Evolutionary conservation across 108 stramenopile species (phyloP), one percentile per base, ranked within the genome.

Genomic region (Nitzschia palea): DNA sequence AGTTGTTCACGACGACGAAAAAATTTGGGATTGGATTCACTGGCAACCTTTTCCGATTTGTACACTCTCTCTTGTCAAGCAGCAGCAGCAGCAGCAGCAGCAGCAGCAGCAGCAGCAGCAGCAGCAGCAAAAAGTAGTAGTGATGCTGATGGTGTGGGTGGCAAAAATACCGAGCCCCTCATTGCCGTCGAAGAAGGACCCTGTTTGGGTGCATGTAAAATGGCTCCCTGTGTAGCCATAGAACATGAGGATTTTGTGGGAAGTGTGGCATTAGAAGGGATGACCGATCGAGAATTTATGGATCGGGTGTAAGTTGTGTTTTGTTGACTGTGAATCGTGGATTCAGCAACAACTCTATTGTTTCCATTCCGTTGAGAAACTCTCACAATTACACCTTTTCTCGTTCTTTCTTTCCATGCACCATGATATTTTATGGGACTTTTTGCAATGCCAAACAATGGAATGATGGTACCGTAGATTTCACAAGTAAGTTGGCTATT

Each of bases 211-310:
- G 73, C 83, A 1, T 93, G 91, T 60, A 77, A 88, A 52, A 44
- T 73, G 27, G 91, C 77, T 5, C 91, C 91, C 10, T 93, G 91
- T 70, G 84, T 89, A 26, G 88, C 80, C 1, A 58, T 93, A 25
- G 71, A 86, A 65, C 91, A 93, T 67, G 83, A 89, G 28, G 91
- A 93, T 32, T 93, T 79, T 76, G 76, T 70, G 25, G 91, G 91
- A 0, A 79, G 52, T 44, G 91, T 93, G 2, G 77, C 80, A 9
- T 66, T 93, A 42, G 87, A 87, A 50, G 91, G 91, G 17, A 93
- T 89, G 91, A 72, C 68, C n/a, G 37, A 51, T 27, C 55, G 32
- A 17, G 91, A 93, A 65, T 82, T 93, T 57, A 31, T 55, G 9
- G 77, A 79, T 14, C 61, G 88, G 37, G 78, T 87, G 43, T 87